Base-by-base conservation (phyloP, 768 basidiomycete species). In the Suillus paluster region DNA sequence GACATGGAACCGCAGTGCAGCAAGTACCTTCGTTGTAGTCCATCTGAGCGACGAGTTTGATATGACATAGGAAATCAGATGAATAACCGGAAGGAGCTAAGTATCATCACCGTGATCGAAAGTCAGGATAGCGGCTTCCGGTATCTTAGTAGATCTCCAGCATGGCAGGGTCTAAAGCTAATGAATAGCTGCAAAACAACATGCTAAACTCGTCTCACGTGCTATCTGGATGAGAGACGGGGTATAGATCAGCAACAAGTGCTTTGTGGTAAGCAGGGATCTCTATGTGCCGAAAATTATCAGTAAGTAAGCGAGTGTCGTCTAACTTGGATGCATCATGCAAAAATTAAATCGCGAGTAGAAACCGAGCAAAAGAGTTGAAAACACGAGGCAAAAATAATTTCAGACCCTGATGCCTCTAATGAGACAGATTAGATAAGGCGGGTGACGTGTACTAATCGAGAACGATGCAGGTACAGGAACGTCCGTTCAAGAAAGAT, bases 121-220 rank as follows among this genome's bases (percentile, higher is more conserved):
- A 59, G 55, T 36, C 25, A 59, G 48, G 59, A 38, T 33, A 25
- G 15, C 58, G 11, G 23, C 23, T 55, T 25, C 53, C 71, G 72
- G 73, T 64, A 48, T 68, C 62, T 58, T 62, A 58, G 57, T n/a
- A 65, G 65, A 56, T 66, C 27, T 54, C 71, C 73, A 64, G 63
- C 48, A 46, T 30, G 19, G 25, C 48, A 27, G 9, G 48, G 2
- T 50, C 11, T 10, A 54, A 54, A 38, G 15, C 17, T 25, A 19
- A 55, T 12, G 23, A 39, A 55, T 27, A 25, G 11, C 25, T 39
- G 54, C 17, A 55, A 27, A 55, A 10, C 11, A 19, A 19, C 23
- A 38, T 17, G 53, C 23, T 25, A 17, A 11, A 15, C 41, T 19
- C 17, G 41, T 19, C 41, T 42, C 15, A 3, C 36, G 17, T 54